Percentiles rank a stretch among this genome's conserved stretches.
Conservation (phyloP, 2,329 filamentous ascomycete species). For the Nothophoma quercina region DNA sequence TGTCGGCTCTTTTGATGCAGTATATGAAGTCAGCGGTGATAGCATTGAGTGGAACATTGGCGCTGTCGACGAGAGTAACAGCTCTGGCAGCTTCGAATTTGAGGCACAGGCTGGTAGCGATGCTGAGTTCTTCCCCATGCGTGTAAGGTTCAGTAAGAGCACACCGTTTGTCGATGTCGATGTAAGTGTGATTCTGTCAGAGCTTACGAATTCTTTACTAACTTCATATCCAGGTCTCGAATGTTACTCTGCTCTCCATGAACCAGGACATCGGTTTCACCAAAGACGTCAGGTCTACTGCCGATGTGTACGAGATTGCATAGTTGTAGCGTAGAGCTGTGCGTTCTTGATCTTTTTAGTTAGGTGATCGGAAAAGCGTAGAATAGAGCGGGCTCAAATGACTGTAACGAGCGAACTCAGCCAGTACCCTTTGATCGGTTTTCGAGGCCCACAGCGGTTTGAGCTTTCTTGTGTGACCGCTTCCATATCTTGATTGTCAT, state of each 20-base stretch:
- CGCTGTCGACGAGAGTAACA: conserved; percentile 80
- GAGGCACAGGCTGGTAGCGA: conserved; percentile 88
- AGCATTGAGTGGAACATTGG: conserved; percentile 94
- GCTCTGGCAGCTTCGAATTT: conserved; percentile 91
- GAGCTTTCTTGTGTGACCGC: no score
- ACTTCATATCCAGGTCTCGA: conserved; percentile 63
- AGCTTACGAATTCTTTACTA: conserved; percentile 19
- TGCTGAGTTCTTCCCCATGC: conserved; percentile 98
- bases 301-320: conserved; percentile 79
- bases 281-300: conserved; percentile 79
- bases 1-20: conserved; percentile 91
- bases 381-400: background rate
- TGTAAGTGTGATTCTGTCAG: conserved; percentile 66
- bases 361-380: conserved; percentile 7
- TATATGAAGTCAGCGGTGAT: conserved; percentile 92
- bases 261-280: conserved; percentile 82
- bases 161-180: conserved; percentile 91
- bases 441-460: no score
- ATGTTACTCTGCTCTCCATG: conserved; percentile 75
- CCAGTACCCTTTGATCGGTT: no score
- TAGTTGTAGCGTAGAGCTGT: conserved; percentile 50
- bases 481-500: no score
- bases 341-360: background rate
- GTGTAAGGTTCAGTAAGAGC: conserved; percentile 84
- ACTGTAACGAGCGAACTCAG: conserved; percentile 1